phyloP scores from a whole-genome alignment of 176 grass and related monocot species.

The Aegilops umbellulata region DNA sequence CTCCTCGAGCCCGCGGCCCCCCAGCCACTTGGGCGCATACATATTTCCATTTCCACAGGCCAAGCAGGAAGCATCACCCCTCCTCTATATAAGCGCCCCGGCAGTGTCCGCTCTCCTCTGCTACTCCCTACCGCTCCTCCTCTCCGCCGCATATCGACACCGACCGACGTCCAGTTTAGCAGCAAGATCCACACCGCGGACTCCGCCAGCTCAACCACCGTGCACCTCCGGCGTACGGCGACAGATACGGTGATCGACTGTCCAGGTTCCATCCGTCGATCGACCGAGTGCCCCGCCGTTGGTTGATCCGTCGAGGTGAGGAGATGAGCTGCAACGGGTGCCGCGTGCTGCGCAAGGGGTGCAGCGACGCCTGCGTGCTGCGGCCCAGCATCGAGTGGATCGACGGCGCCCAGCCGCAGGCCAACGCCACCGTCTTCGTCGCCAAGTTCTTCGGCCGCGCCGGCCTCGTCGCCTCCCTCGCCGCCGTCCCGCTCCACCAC shows the following conservation, averaged over 20 bases:
- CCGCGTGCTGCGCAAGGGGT: conserved; percentile 79
- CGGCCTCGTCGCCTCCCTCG: conserved; percentile 71
- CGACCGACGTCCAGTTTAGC: not conserved
- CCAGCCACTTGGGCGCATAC: conserved; percentile 20
- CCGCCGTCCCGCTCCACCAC: conserved; percentile 50
- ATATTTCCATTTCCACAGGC: not conserved
- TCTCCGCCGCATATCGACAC: not conserved
- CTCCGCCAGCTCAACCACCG: not conserved
- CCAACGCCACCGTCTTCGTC: conserved; percentile 89
- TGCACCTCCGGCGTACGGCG: not conserved
- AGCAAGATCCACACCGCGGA: not conserved
- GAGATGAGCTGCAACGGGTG: conserved; percentile 91
- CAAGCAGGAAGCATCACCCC: not conserved
- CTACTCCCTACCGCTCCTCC: not conserved
- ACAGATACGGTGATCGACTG: not conserved
- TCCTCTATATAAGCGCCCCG: not conserved
- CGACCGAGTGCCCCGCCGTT: too few species aligned
- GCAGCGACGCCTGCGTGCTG: conserved; percentile 81
- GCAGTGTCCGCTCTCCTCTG: not conserved
- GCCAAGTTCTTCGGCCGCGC: conserved; percentile 96
- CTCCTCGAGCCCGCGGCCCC: not conserved
- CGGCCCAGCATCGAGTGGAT: conserved; percentile 82
- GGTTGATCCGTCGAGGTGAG: conserved; percentile 42
- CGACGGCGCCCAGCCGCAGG: conserved; percentile 60
- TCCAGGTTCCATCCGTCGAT: too few species aligned